A percentile compares a stretch with the other conserved stretches of the same genome.
These are phyloP conservation scores for Podospora bellae-mahoneyi DNA, from an alignment of 495 filamentous ascomycete species.

Conservation along the genomic window DNA sequence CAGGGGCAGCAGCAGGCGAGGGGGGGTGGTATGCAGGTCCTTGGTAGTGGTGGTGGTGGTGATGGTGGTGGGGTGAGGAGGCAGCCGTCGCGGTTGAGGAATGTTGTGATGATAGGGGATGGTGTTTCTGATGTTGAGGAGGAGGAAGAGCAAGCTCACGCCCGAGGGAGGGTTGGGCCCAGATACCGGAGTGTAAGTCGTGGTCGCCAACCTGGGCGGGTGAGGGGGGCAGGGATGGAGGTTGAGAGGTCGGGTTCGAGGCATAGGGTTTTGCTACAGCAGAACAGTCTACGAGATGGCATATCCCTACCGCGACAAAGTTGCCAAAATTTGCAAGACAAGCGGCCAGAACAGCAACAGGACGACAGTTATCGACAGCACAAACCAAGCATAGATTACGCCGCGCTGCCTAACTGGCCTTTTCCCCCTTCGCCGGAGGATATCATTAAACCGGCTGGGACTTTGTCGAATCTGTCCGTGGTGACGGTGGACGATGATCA, in stretches of 20 bases:
- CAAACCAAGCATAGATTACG: not conserved
- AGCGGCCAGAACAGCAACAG: not conserved
- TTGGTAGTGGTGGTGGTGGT: too few relatives aligned
- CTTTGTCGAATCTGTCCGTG: not conserved
- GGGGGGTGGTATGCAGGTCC: too few relatives aligned
- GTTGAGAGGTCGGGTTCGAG: not conserved
- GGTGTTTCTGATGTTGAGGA: not conserved
- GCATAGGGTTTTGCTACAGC: not conserved
- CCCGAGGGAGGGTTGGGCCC: not conserved
- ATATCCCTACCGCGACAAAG: not conserved
- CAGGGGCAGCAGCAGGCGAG: not conserved
- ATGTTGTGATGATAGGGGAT: slow-evolving; percentile 9
- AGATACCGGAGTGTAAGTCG: not conserved
- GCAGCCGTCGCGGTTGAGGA: slow-evolving; percentile 18
- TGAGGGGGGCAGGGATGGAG: not conserved
- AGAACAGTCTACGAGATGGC: not conserved
- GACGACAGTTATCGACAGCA: not conserved
- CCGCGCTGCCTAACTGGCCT: not conserved
- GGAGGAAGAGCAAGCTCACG: not conserved
- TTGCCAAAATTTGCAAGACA: not conserved
- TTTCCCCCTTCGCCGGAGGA: not conserved
- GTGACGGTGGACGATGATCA: not conserved
- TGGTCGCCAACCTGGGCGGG: not conserved
- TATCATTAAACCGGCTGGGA: not conserved
- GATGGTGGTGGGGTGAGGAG: not conserved